Percentiles rank a stretch among this genome's conserved stretches.
These are phyloP conservation scores for Globisporangium emineosum DNA, from an alignment of 352 stramenopile genomes.

Conservation along the genomic window DNA sequence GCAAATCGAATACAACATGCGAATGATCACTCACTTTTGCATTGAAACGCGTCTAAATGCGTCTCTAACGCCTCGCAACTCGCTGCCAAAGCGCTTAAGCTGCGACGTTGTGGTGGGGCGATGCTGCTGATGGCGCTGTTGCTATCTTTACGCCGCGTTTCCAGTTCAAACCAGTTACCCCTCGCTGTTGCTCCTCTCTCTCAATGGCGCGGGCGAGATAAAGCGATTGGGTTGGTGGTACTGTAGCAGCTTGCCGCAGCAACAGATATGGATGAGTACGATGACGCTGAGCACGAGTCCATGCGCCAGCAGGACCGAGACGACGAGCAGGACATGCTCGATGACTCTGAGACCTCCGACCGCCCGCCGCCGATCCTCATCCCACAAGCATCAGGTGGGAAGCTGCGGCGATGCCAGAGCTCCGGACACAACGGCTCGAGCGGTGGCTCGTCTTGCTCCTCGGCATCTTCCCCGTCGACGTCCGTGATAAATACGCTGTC, in stretches of 20 bases:
- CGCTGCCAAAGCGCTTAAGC: not conserved
- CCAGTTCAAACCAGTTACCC: not conserved
- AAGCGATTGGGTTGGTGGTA: not conserved
- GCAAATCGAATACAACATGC: too few relatives aligned
- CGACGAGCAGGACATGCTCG: not conserved
- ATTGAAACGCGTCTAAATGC: too few relatives aligned
- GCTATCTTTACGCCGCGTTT: not conserved
- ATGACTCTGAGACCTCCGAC: not conserved
- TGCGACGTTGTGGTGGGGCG: not conserved
- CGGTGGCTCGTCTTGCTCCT: conserved; percentile 7
- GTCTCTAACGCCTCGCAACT: too few relatives aligned
- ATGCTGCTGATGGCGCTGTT: not conserved
- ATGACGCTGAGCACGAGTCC: not conserved
- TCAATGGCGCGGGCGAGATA: not conserved
- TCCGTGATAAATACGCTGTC: conserved; percentile 4
- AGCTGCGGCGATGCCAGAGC: conserved; percentile 7
- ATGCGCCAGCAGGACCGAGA: not conserved
- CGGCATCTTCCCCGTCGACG: not conserved
- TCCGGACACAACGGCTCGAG: not conserved
- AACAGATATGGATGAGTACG: not conserved
- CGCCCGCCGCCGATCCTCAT: conserved; percentile 12
- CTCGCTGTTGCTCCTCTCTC: not conserved
- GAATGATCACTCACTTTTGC: too few relatives aligned
- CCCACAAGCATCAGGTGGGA: not conserved
- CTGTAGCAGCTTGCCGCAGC: not conserved